phyloP scores from a whole-genome alignment of 352 stramenopile species.

The Pythium rhizo-oryzae region DNA sequence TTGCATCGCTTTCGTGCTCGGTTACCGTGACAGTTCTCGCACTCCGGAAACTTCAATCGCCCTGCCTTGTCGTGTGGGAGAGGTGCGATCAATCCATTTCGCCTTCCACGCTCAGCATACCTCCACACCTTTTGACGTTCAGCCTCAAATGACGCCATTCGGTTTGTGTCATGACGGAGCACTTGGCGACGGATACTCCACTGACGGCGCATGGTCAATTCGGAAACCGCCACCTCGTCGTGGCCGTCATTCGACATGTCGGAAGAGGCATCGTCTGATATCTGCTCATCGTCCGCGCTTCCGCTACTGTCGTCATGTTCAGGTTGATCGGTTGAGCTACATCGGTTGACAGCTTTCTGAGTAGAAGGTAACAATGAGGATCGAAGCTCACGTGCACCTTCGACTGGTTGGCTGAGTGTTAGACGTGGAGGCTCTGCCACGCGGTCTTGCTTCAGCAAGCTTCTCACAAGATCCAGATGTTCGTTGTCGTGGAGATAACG shows the following conservation, averaged over 20 bases:
- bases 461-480: slow-evolving; percentile 45
- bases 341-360: background rate
- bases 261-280: background rate
- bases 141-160: slow-evolving; percentile 35
- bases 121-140: slow-evolving; percentile 46
- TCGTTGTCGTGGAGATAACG: slow-evolving; percentile 47
- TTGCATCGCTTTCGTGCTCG: slow-evolving; percentile 54
- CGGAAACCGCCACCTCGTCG: background rate
- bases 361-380: background rate
- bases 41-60: slow-evolving; percentile 46
- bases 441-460: slow-evolving; percentile 31
- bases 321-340: background rate
- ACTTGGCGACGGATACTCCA: slow-evolving; percentile 45
- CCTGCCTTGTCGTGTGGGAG: slow-evolving; percentile 37
- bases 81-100: slow-evolving; percentile 64
- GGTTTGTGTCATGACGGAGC: slow-evolving; percentile 36
- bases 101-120: slow-evolving; percentile 38
- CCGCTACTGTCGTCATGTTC: background rate
- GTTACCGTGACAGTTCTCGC: slow-evolving; percentile 51
- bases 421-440: background rate
- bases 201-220: slow-evolving; percentile 7
- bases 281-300: background rate
- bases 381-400: background rate
- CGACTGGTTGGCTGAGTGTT: background rate
- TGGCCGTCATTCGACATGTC: background rate